phyloP scores from a whole-genome alignment of 108 stramenopile genomes.

The Pseudonitzschia multistriata region DNA sequence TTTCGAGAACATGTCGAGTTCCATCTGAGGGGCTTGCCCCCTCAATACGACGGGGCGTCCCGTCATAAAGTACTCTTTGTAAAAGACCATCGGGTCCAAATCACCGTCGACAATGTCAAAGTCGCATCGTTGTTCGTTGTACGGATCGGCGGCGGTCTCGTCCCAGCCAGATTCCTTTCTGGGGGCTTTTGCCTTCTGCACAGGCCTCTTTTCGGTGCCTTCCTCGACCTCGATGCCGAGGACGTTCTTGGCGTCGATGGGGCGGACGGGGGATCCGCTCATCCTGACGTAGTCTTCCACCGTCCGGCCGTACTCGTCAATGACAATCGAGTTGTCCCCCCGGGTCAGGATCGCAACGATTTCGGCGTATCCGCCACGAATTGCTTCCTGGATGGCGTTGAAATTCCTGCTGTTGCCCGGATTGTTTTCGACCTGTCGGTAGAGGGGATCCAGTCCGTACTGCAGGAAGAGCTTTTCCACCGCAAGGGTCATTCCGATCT shows the following conservation, averaged over 20 bases:
- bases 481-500: background rate
- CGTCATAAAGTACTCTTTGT: constrained; percentile 24
- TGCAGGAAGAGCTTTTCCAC: background rate
- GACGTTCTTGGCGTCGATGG: constrained; percentile 16
- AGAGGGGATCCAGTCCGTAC: constrained; percentile 1
- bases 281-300: constrained; percentile 25
- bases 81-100: constrained; percentile 8
- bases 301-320: constrained; percentile 11
- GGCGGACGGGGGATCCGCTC: constrained; percentile 28
- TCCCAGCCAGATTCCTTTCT: constrained; percentile 12
- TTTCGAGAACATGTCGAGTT: constrained; percentile 19
- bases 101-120: constrained; percentile 19
- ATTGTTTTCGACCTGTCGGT: background rate
- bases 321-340: background rate
- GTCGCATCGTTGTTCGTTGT: constrained; percentile 9
- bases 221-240: constrained; percentile 5
- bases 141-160: constrained; percentile 3
- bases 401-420: background rate
- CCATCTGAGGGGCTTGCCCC: constrained; percentile 1
- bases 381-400: constrained; percentile 27
- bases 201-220: background rate
- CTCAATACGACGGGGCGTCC: constrained; percentile 21
- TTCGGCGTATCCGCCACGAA: constrained; percentile 26
- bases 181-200: background rate
- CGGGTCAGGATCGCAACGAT: constrained; percentile 19